Evolutionary conservation across 2,329 filamentous ascomycete species (phyloP).

Genomic region (Phyllosticta citriasiana): DNA sequence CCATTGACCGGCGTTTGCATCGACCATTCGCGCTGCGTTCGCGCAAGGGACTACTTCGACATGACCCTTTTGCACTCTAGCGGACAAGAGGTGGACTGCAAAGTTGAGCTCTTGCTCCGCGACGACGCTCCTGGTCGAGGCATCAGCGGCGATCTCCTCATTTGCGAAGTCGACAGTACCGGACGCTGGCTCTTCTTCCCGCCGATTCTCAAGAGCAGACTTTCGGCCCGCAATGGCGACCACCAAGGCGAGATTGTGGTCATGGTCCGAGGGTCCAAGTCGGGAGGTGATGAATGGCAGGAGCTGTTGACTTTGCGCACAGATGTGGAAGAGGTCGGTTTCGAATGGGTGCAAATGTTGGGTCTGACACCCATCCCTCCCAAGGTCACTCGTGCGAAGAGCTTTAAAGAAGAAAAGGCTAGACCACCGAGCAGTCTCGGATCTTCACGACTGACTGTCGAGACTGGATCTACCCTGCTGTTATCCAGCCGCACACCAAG

Average conservation of each 20-base stretch:
- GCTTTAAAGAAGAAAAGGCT: constrained; percentile 38
- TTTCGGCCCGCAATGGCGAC: constrained; percentile 74
- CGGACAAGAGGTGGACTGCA: constrained; percentile 81
- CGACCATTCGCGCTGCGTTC: constrained; percentile 70
- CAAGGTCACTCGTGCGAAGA: constrained; percentile 39
- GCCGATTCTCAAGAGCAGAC: constrained; percentile 61
- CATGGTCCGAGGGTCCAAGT: constrained; percentile 70
- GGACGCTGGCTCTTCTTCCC: constrained; percentile 82
- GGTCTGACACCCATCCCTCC: constrained; percentile 55
- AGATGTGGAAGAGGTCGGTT: constrained; percentile 64
- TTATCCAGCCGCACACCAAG: constrained; percentile 35
- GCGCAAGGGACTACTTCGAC: constrained; percentile 81
- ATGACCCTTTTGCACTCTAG: constrained; percentile 79
- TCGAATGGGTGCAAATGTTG: constrained; percentile 86
- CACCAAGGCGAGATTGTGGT: constrained; percentile 63
- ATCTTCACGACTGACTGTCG: constrained; percentile 38
- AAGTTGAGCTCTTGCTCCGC: constrained; percentile 75
- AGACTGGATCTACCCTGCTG: constrained; percentile 23
- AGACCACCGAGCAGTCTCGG: constrained; percentile 41
- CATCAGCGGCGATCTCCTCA: constrained; percentile 72
- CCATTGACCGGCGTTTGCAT: constrained; percentile 61
- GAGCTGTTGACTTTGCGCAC: constrained; percentile 72
- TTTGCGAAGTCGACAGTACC: constrained; percentile 75
- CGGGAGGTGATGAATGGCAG: constrained; percentile 59
- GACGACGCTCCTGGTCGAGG: constrained; percentile 62